Evolutionary conservation across 768 basidiomycete species (phyloP), one percentile per base, ranked within the genome.

Genomic region (Suillus spraguei): DNA sequence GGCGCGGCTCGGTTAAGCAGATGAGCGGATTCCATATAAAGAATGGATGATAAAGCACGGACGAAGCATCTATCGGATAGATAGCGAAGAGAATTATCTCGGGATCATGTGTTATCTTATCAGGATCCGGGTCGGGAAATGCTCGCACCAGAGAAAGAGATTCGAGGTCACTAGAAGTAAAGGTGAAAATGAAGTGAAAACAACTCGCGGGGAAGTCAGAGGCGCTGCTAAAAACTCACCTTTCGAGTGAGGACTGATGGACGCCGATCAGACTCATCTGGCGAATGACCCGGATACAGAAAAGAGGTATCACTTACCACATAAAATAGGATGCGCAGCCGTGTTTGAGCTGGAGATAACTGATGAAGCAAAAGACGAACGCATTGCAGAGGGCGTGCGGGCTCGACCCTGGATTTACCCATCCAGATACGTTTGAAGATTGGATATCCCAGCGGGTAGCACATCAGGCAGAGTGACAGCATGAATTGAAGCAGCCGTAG

Each of bases 361-460:
- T 58, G 38, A 58, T 58, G 24, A 41, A 17, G 55, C 55, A 58
- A 39, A 39, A 58, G 55, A 58, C 55, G 55, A 58, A 39, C 55
- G 55, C 55, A 17, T 58, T 58, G 55, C 55, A 58, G 55, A 58
- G 55, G 55, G 55, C 55, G 38, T 58, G 55, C n/a, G 38, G 24
- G 52, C 20, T 53, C 33, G 55, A 58, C 55, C 55, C 55, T 58
- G 24, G 16, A 22, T 28, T 56, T 58, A 36, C 36, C 22, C 22
- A 56, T 56, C 32, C 16, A 38, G 24, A 39, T 39, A 58, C 24
- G 38, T 39, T 16, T 39, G 36, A 56, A 17, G 24, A 39, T 39
- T 56, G 22, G 9, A 20, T 39, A 41, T 39, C 10, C 24, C 38
- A 28, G 8, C 38, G 24, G 24, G 38, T 22, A 39, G 55, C 24